Base-by-base conservation (phyloP, 78 protist genomes). In the Cyanophora paradoxa region DNA sequence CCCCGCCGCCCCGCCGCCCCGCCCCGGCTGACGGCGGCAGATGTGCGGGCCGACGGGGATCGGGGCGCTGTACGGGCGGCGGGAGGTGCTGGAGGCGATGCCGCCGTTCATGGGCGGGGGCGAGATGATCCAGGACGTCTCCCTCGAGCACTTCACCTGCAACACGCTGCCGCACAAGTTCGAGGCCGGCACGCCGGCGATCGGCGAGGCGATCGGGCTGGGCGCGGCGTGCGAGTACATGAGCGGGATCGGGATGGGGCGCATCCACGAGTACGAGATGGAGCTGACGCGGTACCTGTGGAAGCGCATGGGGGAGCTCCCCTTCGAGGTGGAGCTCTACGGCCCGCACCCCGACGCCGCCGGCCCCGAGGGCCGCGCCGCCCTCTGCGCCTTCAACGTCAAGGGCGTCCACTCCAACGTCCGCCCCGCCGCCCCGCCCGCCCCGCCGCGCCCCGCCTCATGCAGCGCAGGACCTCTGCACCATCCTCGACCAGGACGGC, bases 111-210 rank as follows among this genome's bases (percentile, higher is more conserved):
- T 33, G 66, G 66, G 66, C 2, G 66, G 66, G 1, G 66, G 66
- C 20, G 66, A 59, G 41, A 59, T 59, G 66, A 59, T 59, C 41
- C 42, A 59, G 26, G 44, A 59, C 24, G 66, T 59, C 37, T 59
- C 5, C 34, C 66, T 59, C 30, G 66, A 59, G 17, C 36, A 34
- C 66, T 59, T 41, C 6, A 59, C 66, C 66, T 59, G 16, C 66
- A n/a, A 37, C 3, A 26, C 10, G 5, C 66, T 41, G 2, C 66
- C 66, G 17, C 42, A 41, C 66, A 1, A 41, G 41, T 59, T 59
- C 41, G 66, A 59, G 66, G 66, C 66, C 2, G 66, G 66, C 26
- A 59, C 66, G 1, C 66, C 66, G 41, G 30, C 66, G 44, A 33
- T 59, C 1, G 66, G 31, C 20, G 44, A 59, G 41, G 28, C 42